Evolutionary conservation across 768 basidiomycete genomes (phyloP).

Genomic region (Ramaria sp.): DNA sequence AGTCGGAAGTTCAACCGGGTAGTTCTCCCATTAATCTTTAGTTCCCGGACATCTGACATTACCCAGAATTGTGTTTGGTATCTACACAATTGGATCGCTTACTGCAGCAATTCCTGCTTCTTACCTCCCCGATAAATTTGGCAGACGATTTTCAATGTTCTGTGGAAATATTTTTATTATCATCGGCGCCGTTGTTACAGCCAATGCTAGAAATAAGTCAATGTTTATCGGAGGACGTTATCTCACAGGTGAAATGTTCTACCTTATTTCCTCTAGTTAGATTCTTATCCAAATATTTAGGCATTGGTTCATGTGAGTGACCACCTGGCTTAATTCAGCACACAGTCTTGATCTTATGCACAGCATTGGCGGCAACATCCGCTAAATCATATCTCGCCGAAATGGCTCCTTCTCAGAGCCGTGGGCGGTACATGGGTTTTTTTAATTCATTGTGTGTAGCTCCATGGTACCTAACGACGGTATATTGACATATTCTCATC

Average conservation of each 20-base stretch:
- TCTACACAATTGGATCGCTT: slow-evolving; percentile 30
- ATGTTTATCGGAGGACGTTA: slow-evolving; percentile 38
- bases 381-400: slow-evolving; percentile 44
- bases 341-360: slow-evolving; percentile 20
- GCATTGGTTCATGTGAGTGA: not conserved
- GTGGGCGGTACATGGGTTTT: slow-evolving; percentile 40
- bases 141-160: slow-evolving; percentile 55
- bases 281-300: not conserved
- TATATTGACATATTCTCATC: not conserved
- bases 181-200: slow-evolving; percentile 36
- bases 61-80: slow-evolving; percentile 39
- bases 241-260: slow-evolving; percentile 29
- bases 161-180: slow-evolving; percentile 34
- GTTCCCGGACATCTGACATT: not conserved
- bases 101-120: slow-evolving; percentile 10
- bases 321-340: not conserved
- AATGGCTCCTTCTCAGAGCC: slow-evolving; percentile 34
- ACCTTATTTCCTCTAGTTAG: not conserved
- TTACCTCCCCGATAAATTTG: slow-evolving; percentile 30
- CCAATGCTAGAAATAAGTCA: slow-evolving; percentile 30
- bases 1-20: slow-evolving; percentile 35
- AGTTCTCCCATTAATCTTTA: not conserved
- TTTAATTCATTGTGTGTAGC: slow-evolving; percentile 37
- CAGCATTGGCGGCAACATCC: slow-evolving; percentile 33
- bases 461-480: not conserved